Base-by-base conservation (phyloP, 495 filamentous ascomycete genomes). In the Daldinia decipiens region DNA sequence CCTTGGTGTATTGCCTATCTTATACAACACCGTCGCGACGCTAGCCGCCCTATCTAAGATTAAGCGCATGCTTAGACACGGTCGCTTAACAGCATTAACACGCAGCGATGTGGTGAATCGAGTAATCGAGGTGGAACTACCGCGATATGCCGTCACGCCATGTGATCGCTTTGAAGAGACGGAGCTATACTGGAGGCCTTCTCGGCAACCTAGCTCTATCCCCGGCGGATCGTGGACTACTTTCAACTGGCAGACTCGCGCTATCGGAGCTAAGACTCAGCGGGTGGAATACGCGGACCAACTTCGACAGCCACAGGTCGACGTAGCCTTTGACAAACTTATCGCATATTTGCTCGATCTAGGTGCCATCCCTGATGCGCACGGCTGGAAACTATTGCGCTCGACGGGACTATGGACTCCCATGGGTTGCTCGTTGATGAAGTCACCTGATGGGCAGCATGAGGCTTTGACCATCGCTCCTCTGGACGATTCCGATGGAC, bases 121-220 rank as follows among this genome's bases (percentile, higher is more conserved):
- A 60, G 82, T 90, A 32, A 87, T 91, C 60, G 88, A 91, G 68
- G 85, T 91, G 13, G 88, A 90, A 66, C 79, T 91, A 39, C 88
- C 88, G 2, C 83, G 88, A 3, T 87, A 88, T 55, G 88, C 84
- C 19, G 87, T 90, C 29, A 84, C 83, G 12, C 88, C 89, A 0
- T 81, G 84, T 61, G 83, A 89, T 59, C 82, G 88, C 5, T 83
- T 82, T 43, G 79, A 83, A 62, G 77, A 84, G 26, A 74, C 77
- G 1, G 77, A 79, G 11, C 77, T 85, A 47, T 91, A 90, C 72
- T 91, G 88, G 85, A 76, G 76, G 3, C 75, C 87, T 3, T 82
- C 82, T 45, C 73, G 78, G 0, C 76, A 84, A 36, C 80, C 82
- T 1, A 84, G 80, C 26, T 76, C 65, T 11, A 83, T 90, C 62